Conservation (phyloP, 73 alveolate species). For the Symbiodinium pilosum region DNA sequence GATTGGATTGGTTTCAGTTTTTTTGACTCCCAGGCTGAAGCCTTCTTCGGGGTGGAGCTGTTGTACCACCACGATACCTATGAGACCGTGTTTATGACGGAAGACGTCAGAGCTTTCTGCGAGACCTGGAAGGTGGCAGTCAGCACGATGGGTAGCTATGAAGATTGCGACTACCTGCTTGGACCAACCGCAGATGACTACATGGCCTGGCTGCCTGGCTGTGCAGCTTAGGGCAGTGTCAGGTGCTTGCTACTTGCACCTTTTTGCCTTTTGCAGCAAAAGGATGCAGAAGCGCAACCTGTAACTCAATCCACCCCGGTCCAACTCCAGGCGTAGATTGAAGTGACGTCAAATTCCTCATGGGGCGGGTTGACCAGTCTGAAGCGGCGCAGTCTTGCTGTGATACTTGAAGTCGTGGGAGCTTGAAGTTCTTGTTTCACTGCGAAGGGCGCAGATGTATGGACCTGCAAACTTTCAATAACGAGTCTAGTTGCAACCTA, state of each 20-base stretch:
- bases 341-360: too few relatives aligned
- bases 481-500: too few relatives aligned
- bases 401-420: neutral
- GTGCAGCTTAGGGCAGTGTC: neutral
- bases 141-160: neutral
- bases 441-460: too few relatives aligned
- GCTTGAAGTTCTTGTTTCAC: neutral
- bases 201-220: conserved; percentile 24
- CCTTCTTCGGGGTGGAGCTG: conserved; percentile 41
- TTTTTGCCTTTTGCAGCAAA: neutral
- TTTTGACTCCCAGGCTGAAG: conserved; percentile 24
- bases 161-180: conserved; percentile 51
- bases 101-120: neutral
- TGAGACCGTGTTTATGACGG: conserved; percentile 33
- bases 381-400: too few relatives aligned
- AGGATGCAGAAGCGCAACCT: too few relatives aligned
- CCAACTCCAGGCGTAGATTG: too few relatives aligned
- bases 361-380: too few relatives aligned
- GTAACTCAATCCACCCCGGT: too few relatives aligned
- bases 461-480: too few relatives aligned
- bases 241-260: neutral
- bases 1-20: too few relatives aligned
- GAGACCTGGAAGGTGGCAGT: conserved; percentile 38
- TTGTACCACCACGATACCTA: conserved; percentile 36
- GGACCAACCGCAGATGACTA: conserved; percentile 82